Percentiles rank a stretch among this genome's conserved stretches.
These are phyloP conservation scores for Pythium guiyangense DNA, from an alignment of 352 stramenopile species.

Conservation along the genomic window DNA sequence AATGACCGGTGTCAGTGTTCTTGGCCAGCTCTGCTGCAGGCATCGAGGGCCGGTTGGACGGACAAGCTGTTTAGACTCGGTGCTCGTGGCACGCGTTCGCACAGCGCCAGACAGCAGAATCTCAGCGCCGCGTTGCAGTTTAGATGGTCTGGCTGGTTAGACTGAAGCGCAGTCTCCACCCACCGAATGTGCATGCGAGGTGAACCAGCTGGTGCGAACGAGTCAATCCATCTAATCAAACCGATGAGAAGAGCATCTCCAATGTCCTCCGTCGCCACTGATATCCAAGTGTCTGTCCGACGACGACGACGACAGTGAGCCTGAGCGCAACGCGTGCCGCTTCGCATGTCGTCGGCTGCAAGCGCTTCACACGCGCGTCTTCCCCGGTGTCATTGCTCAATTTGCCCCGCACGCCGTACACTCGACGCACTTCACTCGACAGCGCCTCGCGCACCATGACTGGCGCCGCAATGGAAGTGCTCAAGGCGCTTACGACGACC, in stretches of 20 bases:
- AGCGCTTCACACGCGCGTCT: not conserved
- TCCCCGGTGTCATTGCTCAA: not conserved
- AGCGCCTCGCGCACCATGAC: not conserved
- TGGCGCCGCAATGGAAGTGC: not conserved
- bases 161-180: not conserved
- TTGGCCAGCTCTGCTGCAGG: too few relatives aligned
- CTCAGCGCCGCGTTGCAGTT: too few relatives aligned
- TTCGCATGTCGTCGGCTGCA: not conserved
- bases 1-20: too few relatives aligned
- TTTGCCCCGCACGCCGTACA: not conserved
- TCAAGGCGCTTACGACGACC: constrained; percentile 6
- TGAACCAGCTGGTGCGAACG: not conserved
- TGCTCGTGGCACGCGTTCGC: too few relatives aligned
- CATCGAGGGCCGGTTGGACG: too few relatives aligned
- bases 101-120: too few relatives aligned
- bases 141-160: not conserved
- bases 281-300: too few relatives aligned
- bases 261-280: not conserved
- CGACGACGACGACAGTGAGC: too few relatives aligned
- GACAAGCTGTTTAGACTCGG: too few relatives aligned
- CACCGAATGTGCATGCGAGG: not conserved
- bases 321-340: too few relatives aligned
- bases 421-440: not conserved
- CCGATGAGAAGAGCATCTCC: not conserved
- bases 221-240: not conserved